A percentile compares a stretch with the other conserved stretches of the same genome.
Evolutionary conservation across 176 grass and related monocot species (phyloP).

Genomic region (Triticum timopheevii): DNA sequence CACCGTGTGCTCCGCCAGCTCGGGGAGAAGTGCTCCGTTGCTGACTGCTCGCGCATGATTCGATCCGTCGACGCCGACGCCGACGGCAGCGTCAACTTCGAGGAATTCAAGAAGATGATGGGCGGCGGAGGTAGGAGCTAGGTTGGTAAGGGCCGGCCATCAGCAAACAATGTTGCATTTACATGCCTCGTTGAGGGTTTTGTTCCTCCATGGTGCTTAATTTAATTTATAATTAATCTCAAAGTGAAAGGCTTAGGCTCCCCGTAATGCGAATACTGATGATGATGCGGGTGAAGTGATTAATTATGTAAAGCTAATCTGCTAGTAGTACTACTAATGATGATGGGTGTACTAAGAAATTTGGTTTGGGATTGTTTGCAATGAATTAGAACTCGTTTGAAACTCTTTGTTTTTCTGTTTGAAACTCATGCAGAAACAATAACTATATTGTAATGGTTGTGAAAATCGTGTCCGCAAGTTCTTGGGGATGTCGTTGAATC

Average conservation of each 20-base stretch:
- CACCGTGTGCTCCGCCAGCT: constrained; percentile 52
- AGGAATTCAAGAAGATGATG: constrained; percentile 78
- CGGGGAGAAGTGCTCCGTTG: constrained; percentile 65
- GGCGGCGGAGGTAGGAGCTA: constrained; percentile 20
- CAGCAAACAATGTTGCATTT: background rate
- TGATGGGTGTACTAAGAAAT: too few species aligned
- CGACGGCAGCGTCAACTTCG: constrained; percentile 58
- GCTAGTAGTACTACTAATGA: too few species aligned
- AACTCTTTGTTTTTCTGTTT: too few species aligned
- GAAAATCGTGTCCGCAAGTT: too few species aligned
- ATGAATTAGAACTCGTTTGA: too few species aligned
- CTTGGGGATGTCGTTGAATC: too few species aligned
- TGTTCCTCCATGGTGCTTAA: background rate
- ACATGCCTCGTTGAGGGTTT: background rate
- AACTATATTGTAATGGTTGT: too few species aligned
- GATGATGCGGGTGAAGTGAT: too few species aligned
- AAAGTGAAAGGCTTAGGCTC: background rate
- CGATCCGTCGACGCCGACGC: constrained; percentile 54
- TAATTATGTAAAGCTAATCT: too few species aligned
- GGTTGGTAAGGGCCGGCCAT: background rate
- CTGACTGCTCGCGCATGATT: constrained; percentile 67
- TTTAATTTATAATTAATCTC: background rate
- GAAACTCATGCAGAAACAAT: too few species aligned
- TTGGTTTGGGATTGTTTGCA: too few species aligned
- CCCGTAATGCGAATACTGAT: too few species aligned